Evolutionary conservation across 306 rosid species (phyloP).

Genomic region (Cyamopsis tetragonoloba): DNA sequence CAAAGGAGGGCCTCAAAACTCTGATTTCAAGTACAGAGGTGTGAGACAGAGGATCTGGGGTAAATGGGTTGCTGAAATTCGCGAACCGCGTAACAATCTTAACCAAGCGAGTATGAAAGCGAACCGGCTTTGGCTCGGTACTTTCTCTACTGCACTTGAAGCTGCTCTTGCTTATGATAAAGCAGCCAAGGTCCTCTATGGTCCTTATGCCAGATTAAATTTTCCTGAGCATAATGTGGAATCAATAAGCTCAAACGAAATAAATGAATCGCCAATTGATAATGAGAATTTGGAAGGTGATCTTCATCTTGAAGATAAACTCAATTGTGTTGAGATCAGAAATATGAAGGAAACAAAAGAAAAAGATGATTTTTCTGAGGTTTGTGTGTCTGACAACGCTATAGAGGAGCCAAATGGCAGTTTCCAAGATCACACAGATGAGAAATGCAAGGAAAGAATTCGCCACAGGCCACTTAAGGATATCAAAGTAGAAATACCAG

Average conservation of each 20-base stretch:
- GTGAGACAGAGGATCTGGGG: slow-evolving; percentile 96
- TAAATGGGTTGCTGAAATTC: slow-evolving; percentile 89
- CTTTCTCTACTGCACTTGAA: slow-evolving; percentile 69
- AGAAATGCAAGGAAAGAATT: background rate
- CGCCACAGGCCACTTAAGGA: slow-evolving; percentile 6
- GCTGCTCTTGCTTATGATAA: slow-evolving; percentile 90
- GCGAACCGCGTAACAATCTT: slow-evolving; percentile 52
- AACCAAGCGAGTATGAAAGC: slow-evolving; percentile 28
- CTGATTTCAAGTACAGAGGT: slow-evolving; percentile 65
- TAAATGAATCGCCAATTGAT: too few relatives aligned
- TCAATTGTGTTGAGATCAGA: background rate
- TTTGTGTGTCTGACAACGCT: background rate
- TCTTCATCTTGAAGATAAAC: background rate
- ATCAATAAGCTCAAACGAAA: too few relatives aligned
- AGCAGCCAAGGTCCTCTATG: slow-evolving; percentile 79
- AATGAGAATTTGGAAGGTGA: background rate
- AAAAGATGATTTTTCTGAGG: slow-evolving; percentile 7
- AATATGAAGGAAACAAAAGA: slow-evolving; percentile 9
- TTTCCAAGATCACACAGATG: slow-evolving; percentile 1
- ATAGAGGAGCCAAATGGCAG: background rate
- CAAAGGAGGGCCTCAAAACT: slow-evolving; percentile 94
- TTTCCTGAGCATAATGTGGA: slow-evolving; percentile 47
- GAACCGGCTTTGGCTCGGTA: slow-evolving; percentile 84
- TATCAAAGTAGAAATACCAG: slow-evolving; percentile 2
- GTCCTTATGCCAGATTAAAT: slow-evolving; percentile 65